Percentiles rank a stretch among this genome's conserved stretches.
Conservation (phyloP, 1,139 yeast genomes). For the Blastobotrys raffinosifermentans region DNA sequence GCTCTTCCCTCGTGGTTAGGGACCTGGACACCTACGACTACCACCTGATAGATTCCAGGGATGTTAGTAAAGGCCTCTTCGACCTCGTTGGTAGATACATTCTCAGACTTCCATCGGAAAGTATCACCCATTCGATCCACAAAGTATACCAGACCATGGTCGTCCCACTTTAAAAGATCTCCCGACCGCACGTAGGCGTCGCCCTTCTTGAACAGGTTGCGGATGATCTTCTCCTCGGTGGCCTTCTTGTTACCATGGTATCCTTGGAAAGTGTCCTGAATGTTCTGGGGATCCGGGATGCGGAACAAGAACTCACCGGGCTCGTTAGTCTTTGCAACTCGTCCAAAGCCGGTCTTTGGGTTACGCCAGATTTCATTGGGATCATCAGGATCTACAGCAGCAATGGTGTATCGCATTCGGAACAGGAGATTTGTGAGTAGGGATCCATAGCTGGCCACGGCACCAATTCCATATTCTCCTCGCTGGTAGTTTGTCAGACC, state of each 20-base stretch:
- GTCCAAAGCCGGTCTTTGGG: conserved; percentile 60
- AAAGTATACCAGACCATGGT: conserved; percentile 68
- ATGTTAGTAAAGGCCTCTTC: conserved; percentile 57
- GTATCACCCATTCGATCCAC: conserved; percentile 95
- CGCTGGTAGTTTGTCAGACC: conserved; percentile 79
- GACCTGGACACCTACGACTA: conserved; percentile 84
- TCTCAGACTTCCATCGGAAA: conserved; percentile 95
- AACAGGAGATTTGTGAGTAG: conserved; percentile 13
- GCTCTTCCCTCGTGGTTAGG: conserved; percentile 94
- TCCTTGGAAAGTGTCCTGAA: conserved; percentile 68
- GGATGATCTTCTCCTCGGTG: conserved; percentile 64
- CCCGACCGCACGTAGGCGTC: conserved; percentile 93
- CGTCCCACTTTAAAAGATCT: conserved; percentile 69
- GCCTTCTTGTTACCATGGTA: conserved; percentile 78
- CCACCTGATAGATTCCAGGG: conserved; percentile 55
- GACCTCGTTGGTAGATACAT: conserved; percentile 90
- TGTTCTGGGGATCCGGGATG: conserved; percentile 51
- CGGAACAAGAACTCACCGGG: conserved; percentile 87
- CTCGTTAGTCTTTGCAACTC: conserved; percentile 47
- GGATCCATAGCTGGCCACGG: conserved; percentile 76
- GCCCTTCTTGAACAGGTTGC: conserved; percentile 72
- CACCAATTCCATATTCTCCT: conserved; percentile 82
- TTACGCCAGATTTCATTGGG: conserved; percentile 67
- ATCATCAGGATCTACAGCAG: conserved; percentile 77
- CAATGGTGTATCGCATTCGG: conserved; percentile 35